Percentiles rank a stretch among this genome's conserved stretches.
Evolutionary conservation across 2,329 filamentous ascomycete genomes (phyloP).

Genomic region (Myrmaecium sp.): DNA sequence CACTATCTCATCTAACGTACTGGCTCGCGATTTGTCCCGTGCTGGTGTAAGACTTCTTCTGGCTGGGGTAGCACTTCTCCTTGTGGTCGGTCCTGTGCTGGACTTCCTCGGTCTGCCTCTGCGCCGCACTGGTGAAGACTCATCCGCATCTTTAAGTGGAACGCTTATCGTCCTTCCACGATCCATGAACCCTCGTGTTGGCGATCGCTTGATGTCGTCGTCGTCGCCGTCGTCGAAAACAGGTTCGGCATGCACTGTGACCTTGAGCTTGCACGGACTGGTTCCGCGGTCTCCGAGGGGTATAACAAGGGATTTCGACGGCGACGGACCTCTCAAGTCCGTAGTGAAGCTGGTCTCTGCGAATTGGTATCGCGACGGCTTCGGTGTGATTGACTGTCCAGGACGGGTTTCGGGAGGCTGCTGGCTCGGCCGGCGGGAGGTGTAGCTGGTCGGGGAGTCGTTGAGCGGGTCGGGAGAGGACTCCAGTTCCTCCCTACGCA

Average conservation of each 20-base stretch:
- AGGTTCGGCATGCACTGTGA: constrained; percentile 32
- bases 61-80: constrained; percentile 9
- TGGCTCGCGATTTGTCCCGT: constrained; percentile 12
- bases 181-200: constrained; percentile 13
- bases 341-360: too few species aligned
- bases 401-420: constrained; percentile 4
- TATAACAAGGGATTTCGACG: constrained; percentile 28
- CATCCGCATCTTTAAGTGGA: constrained; percentile 23
- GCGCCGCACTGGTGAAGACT: constrained; percentile 17
- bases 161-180: constrained; percentile 19
- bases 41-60: constrained; percentile 18
- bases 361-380: too few species aligned
- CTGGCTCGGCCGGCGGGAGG: constrained; percentile 1
- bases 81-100: constrained; percentile 10
- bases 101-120: constrained; percentile 21
- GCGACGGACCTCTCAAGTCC: constrained; percentile 10
- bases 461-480: neutral
- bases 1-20: constrained; percentile 5
- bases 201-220: constrained; percentile 14
- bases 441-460: neutral
- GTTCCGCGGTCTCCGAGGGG: constrained; percentile 19
- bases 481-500: too few species aligned
- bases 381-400: too few species aligned
- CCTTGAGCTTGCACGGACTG: constrained; percentile 32
- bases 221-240: constrained; percentile 11